Base-by-base conservation (phyloP, 2,329 filamentous ascomycete genomes). In the Alternaria sp. region DNA sequence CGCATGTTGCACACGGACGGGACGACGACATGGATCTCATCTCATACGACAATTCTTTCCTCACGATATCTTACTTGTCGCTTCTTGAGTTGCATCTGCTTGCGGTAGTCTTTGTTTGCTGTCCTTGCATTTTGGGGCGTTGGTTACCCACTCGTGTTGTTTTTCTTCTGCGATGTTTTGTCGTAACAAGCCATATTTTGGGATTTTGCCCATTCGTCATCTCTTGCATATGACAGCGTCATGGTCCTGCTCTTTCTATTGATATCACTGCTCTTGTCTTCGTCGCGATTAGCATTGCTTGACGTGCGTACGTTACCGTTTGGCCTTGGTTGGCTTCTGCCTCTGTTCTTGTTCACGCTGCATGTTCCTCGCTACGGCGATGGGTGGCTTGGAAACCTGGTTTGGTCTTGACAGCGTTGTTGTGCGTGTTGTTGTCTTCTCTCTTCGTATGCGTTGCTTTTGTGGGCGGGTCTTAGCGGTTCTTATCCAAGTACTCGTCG, bases 71-170 rank as follows among this genome's bases (percentile, higher is more conserved):
- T n/a, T 18, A n/a, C n/a, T 33, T 20, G 55, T 47, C 28, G 30
- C 20, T 37, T 20, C 30, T 41, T 44, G 41, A 12, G 11, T 45
- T 44, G 47, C 56, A 44, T 53, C 18, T 49, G 54, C 33, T 18
- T 45, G 28, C 26, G 54, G 12, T 41, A 41, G 54, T 56, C 54
- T 20, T 33, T 20, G 21, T 56, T 33, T 46, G 54, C 54, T 41
- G 44, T 62, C 53, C 55, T 60, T 55, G 58, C 62, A 61, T 57
- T 28, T 41, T 43, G 9, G 28, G 37, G 59, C 44, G 44, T 41
- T 37, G 37, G 37, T 18, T 41, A 41, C 37, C 30, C 55, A 45
- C 61, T 62, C 45, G 45, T 53, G 25, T 33, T 45, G 33, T n/a
- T 51, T 44, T 33, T 43, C 46, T 33, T 43, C 37, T 41, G 37